phyloP scores from a whole-genome alignment of 164 flowering plant species.

The Vitis vinifera region ASM3070453v1 NC_081820.1:19964001-19964500 shows the following conservation, averaged over 20 bases:
- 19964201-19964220: slow-evolving; percentile 17
- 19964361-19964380: slow-evolving; percentile 7
- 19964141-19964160: not conserved
- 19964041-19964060: not conserved
- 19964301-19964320: not conserved
- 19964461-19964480: slow-evolving; percentile 17
- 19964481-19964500: slow-evolving; percentile 24
- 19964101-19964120: slow-evolving; percentile 8
- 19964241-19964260: too few relatives aligned
- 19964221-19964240: not conserved
- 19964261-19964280: not conserved
- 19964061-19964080: too few relatives aligned
- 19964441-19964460: slow-evolving; percentile 17
- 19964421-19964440: not conserved
- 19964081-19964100: not conserved
- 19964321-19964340: not conserved
- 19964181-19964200: slow-evolving; percentile 19
- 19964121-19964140: not conserved
- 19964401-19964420: slow-evolving; percentile 16
- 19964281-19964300: slow-evolving; percentile 5
- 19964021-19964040: not conserved
- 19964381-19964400: slow-evolving; percentile 26
- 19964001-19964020: slow-evolving; percentile 1
- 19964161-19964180: slow-evolving; percentile 15
- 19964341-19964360: slow-evolving; percentile 17